Evolutionary conservation across 176 grass and related monocot genomes (phyloP).

Genomic region (Areca catechu): DNA sequence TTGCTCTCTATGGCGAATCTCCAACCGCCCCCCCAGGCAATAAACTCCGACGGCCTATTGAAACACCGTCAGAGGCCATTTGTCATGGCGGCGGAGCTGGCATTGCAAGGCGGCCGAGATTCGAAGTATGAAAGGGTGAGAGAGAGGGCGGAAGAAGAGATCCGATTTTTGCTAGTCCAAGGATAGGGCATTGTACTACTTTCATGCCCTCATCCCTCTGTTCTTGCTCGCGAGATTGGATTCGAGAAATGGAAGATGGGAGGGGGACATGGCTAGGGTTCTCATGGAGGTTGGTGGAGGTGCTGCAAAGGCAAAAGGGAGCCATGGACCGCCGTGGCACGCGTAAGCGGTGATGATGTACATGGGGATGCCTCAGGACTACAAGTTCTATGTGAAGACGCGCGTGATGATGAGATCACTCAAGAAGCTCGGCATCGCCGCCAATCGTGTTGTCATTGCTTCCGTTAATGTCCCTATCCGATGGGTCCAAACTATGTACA

Average conservation of each 20-base stretch:
- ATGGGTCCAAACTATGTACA: slow-evolving; percentile 71
- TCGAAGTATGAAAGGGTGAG: too few relatives aligned
- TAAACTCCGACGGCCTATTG: too few relatives aligned
- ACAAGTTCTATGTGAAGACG: slow-evolving; percentile 91
- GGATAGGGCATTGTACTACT: too few relatives aligned
- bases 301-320: slow-evolving; percentile 9
- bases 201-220: too few relatives aligned
- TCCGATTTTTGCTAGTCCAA: too few relatives aligned
- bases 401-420: slow-evolving; percentile 90
- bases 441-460: slow-evolving; percentile 73
- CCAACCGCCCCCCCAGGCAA: too few relatives aligned
- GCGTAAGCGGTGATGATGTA: slow-evolving; percentile 94
- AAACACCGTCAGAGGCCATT: too few relatives aligned
- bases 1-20: too few relatives aligned
- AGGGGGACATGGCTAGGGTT: slow-evolving; percentile 14
- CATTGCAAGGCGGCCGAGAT: too few relatives aligned
- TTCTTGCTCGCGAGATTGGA: too few relatives aligned
- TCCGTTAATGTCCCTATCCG: slow-evolving; percentile 56
- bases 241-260: slow-evolving; percentile 8
- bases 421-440: slow-evolving; percentile 28
- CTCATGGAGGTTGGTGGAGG: slow-evolving; percentile 14
- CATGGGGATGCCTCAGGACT: slow-evolving; percentile 85
- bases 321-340: slow-evolving; percentile 10
- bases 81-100: too few relatives aligned
- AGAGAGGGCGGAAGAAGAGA: too few relatives aligned